Evolutionary conservation across 371 early-diverging fungal genomes (phyloP).

Genomic region (Gilbertella persicaria): DNA sequence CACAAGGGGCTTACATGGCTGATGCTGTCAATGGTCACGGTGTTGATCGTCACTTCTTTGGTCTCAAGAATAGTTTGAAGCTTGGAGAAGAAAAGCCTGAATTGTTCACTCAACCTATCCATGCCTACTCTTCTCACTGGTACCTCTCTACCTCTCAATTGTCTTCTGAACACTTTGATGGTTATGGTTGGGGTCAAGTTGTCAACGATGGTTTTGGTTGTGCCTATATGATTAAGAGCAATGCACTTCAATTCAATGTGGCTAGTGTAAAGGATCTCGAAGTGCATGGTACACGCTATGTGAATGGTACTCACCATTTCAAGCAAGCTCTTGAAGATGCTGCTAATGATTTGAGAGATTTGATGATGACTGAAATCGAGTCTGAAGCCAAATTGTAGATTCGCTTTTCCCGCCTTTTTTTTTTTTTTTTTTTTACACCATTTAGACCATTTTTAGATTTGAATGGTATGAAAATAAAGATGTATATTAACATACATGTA

Average conservation of each 20-base stretch:
- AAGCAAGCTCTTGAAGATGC: slow-evolving; percentile 62
- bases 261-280: slow-evolving; percentile 63
- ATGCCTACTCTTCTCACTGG: slow-evolving; percentile 85
- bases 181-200: slow-evolving; percentile 97
- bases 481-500: too few species aligned
- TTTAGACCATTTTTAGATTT: too few species aligned
- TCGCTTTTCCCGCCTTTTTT: too few species aligned
- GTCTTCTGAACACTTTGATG: slow-evolving; percentile 84
- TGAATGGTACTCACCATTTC: slow-evolving; percentile 51
- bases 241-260: slow-evolving; percentile 85
- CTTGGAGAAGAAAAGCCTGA: slow-evolving; percentile 77
- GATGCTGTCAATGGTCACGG: slow-evolving; percentile 83
- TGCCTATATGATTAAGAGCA: slow-evolving; percentile 93
- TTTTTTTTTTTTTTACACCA: too few species aligned
- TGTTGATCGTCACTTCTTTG: slow-evolving; percentile 92
- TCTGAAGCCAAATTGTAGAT: slow-evolving; percentile 51
- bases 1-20: slow-evolving; percentile 84
- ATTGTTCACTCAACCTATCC: slow-evolving; percentile 85
- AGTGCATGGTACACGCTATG: slow-evolving; percentile 42
- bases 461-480: too few species aligned
- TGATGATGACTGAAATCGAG: slow-evolving; percentile 55
- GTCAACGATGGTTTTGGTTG: slow-evolving; percentile 92
- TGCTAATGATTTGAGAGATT: slow-evolving; percentile 70
- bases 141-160: slow-evolving; percentile 92
- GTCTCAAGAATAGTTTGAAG: slow-evolving; percentile 54